Percentiles rank a stretch among this genome's conserved stretches.
Conservation (phyloP, 805 yeast species). For the Torulaspora gathmanii region DNA sequence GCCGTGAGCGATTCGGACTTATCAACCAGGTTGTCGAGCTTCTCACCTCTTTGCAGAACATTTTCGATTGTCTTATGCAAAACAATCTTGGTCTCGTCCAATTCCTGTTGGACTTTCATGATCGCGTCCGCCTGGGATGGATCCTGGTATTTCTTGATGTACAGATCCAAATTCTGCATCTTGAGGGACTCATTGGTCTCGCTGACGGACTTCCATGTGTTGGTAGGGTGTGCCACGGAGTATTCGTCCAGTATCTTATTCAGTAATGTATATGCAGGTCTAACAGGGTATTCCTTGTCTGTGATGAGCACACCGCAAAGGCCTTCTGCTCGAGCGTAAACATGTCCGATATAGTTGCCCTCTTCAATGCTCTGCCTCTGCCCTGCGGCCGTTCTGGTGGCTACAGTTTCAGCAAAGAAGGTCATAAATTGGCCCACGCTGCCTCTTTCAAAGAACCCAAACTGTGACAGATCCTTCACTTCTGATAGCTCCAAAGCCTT, state of each 20-base stretch:
- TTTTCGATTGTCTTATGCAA: slow-evolving; percentile 92
- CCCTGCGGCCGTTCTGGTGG: slow-evolving; percentile 81
- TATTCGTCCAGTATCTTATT: slow-evolving; percentile 91
- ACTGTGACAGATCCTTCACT: slow-evolving; percentile 77
- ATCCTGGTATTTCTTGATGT: slow-evolving; percentile 84
- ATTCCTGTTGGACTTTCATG: slow-evolving; percentile 95
- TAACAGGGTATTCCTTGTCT: slow-evolving; percentile 92
- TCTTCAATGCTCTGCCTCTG: slow-evolving; percentile 95
- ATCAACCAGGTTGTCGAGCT: slow-evolving; percentile 87
- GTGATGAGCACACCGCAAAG: slow-evolving; percentile 86
- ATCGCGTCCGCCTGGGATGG: slow-evolving; percentile 96
- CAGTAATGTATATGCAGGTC: slow-evolving; percentile 91
- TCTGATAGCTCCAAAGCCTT: slow-evolving; percentile 71
- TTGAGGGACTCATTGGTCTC: slow-evolving; percentile 38
- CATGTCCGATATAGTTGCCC: slow-evolving; percentile 85
- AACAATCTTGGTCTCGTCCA: slow-evolving; percentile 95
- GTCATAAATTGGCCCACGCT: slow-evolving; percentile 91
- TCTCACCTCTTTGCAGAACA: slow-evolving; percentile 94
- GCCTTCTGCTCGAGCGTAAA: slow-evolving; percentile 85
- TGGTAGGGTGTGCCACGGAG: slow-evolving; percentile 70
- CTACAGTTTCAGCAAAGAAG: slow-evolving; percentile 85
- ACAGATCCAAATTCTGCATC: slow-evolving; percentile 53
- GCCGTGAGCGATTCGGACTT: slow-evolving; percentile 89
- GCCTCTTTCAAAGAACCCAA: slow-evolving; percentile 81
- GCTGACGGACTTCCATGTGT: slow-evolving; percentile 56